phyloP scores from a whole-genome alignment of 352 stramenopile genomes.

The Saprolegnia diclina region DNA sequence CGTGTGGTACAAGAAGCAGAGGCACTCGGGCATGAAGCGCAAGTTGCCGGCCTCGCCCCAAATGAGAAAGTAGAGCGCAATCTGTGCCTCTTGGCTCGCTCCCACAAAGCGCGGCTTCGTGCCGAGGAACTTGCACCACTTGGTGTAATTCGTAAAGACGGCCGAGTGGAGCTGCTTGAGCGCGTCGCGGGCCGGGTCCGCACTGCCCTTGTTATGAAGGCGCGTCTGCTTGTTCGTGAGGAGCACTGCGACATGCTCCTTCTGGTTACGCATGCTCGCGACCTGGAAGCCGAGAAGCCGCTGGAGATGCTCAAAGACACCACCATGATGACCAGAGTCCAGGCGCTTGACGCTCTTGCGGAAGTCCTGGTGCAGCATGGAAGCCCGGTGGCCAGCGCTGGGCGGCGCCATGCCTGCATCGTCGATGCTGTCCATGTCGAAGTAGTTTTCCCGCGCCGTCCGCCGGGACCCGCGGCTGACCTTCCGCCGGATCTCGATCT shows the following conservation, averaged over 20 bases:
- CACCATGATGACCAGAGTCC: conserved; percentile 28
- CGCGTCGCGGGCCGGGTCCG: conserved; percentile 46
- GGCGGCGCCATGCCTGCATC: conserved; percentile 19
- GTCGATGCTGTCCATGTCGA: conserved; percentile 45
- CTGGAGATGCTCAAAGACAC: conserved; percentile 73
- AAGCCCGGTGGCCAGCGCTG: conserved; percentile 14
- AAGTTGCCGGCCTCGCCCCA: conserved; percentile 82
- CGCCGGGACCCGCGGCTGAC: conserved; percentile 31
- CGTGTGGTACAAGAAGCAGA: conserved; percentile 85
- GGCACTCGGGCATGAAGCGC: conserved; percentile 85
- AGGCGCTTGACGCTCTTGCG: conserved; percentile 12
- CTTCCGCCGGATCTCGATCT: conserved; percentile 10
- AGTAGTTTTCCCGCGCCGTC: conserved; percentile 72
- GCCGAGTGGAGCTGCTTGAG: conserved; percentile 87
- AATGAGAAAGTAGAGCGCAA: conserved; percentile 80
- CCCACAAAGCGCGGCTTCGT: conserved; percentile 80
- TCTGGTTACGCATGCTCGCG: conserved; percentile 72
- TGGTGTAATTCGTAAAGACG: conserved; percentile 90
- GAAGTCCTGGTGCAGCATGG: conserved; percentile 28
- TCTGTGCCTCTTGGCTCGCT: conserved; percentile 42
- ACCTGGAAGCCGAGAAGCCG: conserved; percentile 76
- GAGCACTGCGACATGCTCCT: conserved; percentile 80
- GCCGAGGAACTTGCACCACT: conserved; percentile 93
- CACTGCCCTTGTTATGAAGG: conserved; percentile 37
- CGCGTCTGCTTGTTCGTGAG: conserved; percentile 81